Evolutionary conservation across 1,284 basidiomycete species (phyloP), one percentile per base, ranked within the genome.

Genomic region (Cryptococcus jaspeensis): DNA sequence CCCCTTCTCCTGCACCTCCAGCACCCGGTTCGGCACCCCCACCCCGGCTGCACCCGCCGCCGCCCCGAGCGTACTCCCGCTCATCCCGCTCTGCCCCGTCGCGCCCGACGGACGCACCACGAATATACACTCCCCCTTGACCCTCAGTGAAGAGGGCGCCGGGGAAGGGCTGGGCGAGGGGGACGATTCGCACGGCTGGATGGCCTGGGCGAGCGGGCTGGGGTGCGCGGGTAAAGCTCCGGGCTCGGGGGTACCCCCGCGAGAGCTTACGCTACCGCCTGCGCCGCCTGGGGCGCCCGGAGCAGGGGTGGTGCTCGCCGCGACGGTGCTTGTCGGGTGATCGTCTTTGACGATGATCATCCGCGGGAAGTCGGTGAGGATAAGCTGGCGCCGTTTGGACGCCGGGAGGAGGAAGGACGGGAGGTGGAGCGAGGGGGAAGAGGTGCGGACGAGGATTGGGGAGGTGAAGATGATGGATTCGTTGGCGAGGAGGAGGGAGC

Each of bases 341-440:
- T 74, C 72, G 49, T 82, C 81, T 61, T 81, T 81, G 65, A 81
- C 77, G 53, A 78, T 79, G 9, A 83, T 68, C n/a, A 83, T 67
- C 6, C 82, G 71, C 4, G 81, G 81, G 50, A 80, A 78, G 61
- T 80, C 80, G 16, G 82, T 83, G 2, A 83, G 65, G 32, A 82
- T 72, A 41, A 83, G 70, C 43, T 79, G 70, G 11, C 76, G 76
- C 4, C 80, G 75, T 39, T 80, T 79, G 13, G 69, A 55, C 8
- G 69, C 61, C 12, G 68, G 64, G 66, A 80, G 52, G 59, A 78
- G 56, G 69, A 80, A 75, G 1, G 65, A 58, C 4, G 72, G 72
- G 44, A 76, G 61, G 38, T 66, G 69, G 12, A 67, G 61, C 48
- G 61, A 46, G 35, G 50, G 58, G 62, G 74, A 55, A 61, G 71